These are phyloP conservation scores for Tolypocladium tropicale DNA, from an alignment of 2,329 filamentous ascomycete genomes.

Conservation along the genomic window DNA sequence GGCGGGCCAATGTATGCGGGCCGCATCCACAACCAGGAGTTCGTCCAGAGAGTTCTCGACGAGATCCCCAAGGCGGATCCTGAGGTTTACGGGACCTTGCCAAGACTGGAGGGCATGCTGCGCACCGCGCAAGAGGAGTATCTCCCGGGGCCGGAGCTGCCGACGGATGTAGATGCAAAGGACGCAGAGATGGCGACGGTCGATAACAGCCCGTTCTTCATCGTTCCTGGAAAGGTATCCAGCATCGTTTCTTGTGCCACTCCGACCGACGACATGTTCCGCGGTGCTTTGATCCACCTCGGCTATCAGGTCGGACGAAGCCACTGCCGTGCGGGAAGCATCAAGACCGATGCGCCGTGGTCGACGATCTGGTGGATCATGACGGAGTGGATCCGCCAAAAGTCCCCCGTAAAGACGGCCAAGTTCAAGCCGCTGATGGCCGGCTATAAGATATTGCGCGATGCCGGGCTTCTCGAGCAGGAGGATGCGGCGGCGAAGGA, in stretches of 20 bases:
- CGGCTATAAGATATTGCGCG: constrained; percentile 57
- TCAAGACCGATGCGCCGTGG: constrained; percentile 94
- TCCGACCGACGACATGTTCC: constrained; percentile 67
- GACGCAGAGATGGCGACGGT: constrained; percentile 47
- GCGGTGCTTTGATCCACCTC: constrained; percentile 69
- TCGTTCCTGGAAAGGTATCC: constrained; percentile 64
- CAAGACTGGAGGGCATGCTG: constrained; percentile 84
- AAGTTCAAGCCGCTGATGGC: constrained; percentile 60
- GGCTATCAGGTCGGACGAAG: constrained; percentile 79
- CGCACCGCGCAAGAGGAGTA: constrained; percentile 75
- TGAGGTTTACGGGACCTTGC: constrained; percentile 66
- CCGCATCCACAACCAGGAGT: constrained; percentile 72
- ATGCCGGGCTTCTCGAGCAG: constrained; percentile 25
- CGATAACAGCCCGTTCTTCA: constrained; percentile 78
- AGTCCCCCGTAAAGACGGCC: constrained; percentile 63
- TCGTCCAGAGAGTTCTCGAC: constrained; percentile 69
- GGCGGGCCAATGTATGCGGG: constrained; percentile 94
- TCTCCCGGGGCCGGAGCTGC: constrained; percentile 25
- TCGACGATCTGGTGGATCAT: constrained; percentile 84
- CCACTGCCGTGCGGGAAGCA: constrained; percentile 79
- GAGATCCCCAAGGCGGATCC: constrained; percentile 57
- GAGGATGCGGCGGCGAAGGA: constrained; percentile 19
- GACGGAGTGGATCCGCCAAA: constrained; percentile 81
- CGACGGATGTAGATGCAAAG: constrained; percentile 27
- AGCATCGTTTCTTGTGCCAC: constrained; percentile 71